Evolutionary conservation across 148 eudicot genomes (phyloP).

Genomic region (Cornus florida): DNA sequence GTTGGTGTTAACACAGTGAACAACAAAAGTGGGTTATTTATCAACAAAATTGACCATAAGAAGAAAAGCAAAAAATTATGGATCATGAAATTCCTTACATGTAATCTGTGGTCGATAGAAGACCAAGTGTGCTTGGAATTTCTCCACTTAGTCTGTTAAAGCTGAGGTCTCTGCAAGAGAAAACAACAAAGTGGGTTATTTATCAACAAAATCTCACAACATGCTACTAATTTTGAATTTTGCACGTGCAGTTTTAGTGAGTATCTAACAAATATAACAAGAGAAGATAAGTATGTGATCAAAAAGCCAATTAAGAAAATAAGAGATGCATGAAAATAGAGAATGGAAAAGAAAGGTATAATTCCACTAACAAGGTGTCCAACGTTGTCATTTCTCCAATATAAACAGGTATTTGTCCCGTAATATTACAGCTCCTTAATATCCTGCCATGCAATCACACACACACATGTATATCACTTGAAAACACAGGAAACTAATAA

Average conservation of each 20-base stretch:
- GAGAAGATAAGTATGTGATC: background rate
- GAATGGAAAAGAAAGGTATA: background rate
- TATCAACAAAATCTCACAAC: too few relatives aligned
- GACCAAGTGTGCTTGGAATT: slow-evolving; percentile 16
- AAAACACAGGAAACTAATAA: background rate
- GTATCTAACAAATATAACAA: background rate
- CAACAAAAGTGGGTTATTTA: too few relatives aligned
- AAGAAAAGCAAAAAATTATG: background rate
- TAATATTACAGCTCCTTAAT: too few relatives aligned
- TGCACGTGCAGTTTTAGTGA: background rate
- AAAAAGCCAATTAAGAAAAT: too few relatives aligned
- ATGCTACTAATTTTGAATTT: too few relatives aligned
- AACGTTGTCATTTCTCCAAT: slow-evolving; percentile 17
- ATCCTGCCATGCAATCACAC: background rate
- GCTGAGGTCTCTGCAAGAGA: slow-evolving; percentile 33
- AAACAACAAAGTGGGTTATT: background rate
- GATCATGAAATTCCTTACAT: slow-evolving; percentile 24
- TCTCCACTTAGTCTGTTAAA: slow-evolving; percentile 40
- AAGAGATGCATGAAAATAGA: background rate
- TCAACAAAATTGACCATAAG: background rate
- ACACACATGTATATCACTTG: background rate
- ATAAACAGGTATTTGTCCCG: background rate
- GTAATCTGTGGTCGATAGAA: background rate
- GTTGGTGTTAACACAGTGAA: too few relatives aligned
- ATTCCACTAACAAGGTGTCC: slow-evolving; percentile 24